Percentiles rank a stretch among this genome's conserved stretches.
These are phyloP conservation scores for Solanum peruvianum DNA, from an alignment of 257 asterid species.

Conservation along the genomic window DNA sequence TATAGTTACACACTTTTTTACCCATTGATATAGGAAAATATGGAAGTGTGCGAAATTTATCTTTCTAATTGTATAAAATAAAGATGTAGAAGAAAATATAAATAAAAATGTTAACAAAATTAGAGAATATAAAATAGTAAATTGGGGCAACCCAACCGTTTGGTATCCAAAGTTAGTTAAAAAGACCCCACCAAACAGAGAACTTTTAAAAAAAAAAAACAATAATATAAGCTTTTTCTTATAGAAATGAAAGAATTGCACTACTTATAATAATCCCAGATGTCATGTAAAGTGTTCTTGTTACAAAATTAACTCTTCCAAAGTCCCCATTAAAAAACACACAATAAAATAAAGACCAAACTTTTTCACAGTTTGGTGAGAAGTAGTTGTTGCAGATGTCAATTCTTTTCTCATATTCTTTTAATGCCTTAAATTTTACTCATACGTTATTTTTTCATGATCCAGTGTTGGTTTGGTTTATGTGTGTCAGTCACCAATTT, in stretches of 20 bases:
- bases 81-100: neutral
- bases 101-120: neutral
- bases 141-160: neutral
- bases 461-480: neutral
- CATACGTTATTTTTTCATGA: neutral
- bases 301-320: neutral
- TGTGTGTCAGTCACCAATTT: conserved; percentile 20
- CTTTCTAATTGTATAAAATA: neutral
- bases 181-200: neutral
- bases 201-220: neutral
- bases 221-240: neutral
- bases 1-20: neutral
- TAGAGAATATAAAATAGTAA: neutral
- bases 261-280: neutral
- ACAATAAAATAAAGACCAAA: neutral
- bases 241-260: neutral
- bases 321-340: neutral
- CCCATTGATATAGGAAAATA: neutral
- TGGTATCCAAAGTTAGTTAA: neutral
- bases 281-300: neutral
- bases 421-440: conserved; percentile 5
- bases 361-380: conserved; percentile 25
- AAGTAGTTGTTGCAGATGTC: conserved; percentile 25
- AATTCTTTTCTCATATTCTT: conserved; percentile 8
- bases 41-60: neutral